These are phyloP conservation scores for Hypoxylon sp. DNA, from an alignment of 2,329 filamentous ascomycete genomes.

Conservation along the genomic window DNA sequence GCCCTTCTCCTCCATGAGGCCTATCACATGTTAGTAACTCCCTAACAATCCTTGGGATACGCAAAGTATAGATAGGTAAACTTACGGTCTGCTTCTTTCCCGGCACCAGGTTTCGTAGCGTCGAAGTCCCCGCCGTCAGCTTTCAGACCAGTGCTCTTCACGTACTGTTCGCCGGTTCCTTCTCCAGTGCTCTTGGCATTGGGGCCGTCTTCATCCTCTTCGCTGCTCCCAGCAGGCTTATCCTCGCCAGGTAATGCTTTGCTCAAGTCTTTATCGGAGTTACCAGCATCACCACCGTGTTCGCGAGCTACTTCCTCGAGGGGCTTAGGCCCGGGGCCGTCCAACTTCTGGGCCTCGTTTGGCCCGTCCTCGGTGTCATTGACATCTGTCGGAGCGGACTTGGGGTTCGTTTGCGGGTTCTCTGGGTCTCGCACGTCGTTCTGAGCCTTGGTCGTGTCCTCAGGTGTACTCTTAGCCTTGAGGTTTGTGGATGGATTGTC, in stretches of 20 bases:
- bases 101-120: slow-evolving; percentile 73
- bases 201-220: slow-evolving; percentile 46
- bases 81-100: slow-evolving; percentile 76
- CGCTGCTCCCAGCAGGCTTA: slow-evolving; percentile 51
- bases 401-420: slow-evolving; percentile 55
- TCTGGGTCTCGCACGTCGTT: slow-evolving; percentile 60
- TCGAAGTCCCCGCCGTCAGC: slow-evolving; percentile 79
- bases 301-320: slow-evolving; percentile 54
- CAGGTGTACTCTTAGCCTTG: slow-evolving; percentile 46
- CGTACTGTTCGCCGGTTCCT: slow-evolving; percentile 69
- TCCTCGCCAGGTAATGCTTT: slow-evolving; percentile 53
- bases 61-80: slow-evolving; percentile 34
- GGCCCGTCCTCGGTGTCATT: slow-evolving; percentile 54
- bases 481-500: slow-evolving; percentile 51
- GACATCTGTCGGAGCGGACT: slow-evolving; percentile 57
- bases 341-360: slow-evolving; percentile 56
- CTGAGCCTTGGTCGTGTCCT: slow-evolving; percentile 54
- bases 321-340: slow-evolving; percentile 62
- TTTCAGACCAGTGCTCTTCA: slow-evolving; percentile 70
- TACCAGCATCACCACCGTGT: slow-evolving; percentile 52
- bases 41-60: background rate
- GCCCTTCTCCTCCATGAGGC: slow-evolving; percentile 68
- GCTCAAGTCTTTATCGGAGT: slow-evolving; percentile 10
- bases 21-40: slow-evolving; percentile 53
- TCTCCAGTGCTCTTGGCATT: slow-evolving; percentile 57